Conservation (phyloP, 345 rosid species). For the Balakata baccata region DNA sequence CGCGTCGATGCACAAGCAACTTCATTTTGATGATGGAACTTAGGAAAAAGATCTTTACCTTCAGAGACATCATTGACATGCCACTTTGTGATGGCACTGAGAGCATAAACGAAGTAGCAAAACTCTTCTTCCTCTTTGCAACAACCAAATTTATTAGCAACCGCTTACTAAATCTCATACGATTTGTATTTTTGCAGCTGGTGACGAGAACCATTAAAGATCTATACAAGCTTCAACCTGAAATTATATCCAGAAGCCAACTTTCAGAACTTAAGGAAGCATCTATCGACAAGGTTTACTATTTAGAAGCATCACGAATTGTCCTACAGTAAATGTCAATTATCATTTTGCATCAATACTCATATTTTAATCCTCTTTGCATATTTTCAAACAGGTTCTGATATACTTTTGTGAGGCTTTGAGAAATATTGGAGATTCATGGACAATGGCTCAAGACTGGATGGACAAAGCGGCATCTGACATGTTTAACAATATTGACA, state of each 20-base stretch:
- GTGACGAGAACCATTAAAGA: conserved; percentile 62
- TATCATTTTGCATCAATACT: not conserved
- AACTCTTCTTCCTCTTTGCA: not conserved
- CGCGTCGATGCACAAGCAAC: conserved; percentile 35
- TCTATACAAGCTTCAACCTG: conserved; percentile 60
- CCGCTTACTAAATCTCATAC: conserved; percentile 10
- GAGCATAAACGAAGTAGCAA: conserved; percentile 46
- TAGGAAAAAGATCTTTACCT: conserved; percentile 53
- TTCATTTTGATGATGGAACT: conserved; percentile 59
- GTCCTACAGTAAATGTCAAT: not conserved
- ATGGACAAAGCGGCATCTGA: conserved; percentile 41
- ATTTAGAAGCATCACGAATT: not conserved
- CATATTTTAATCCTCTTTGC: conserved; percentile 1
- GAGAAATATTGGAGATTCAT: conserved; percentile 63
- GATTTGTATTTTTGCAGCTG: conserved; percentile 41
- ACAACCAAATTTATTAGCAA: not conserved
- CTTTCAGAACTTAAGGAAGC: conserved; percentile 44
- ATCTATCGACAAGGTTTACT: conserved; percentile 49
- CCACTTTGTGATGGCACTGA: conserved; percentile 48
- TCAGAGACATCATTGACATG: conserved; percentile 69
- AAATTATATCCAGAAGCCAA: conserved; percentile 41
- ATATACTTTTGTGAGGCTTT: conserved; percentile 46
- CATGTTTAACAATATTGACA: conserved; percentile 36
- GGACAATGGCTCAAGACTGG: conserved; percentile 51
- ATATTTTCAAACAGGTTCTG: conserved; percentile 43